Evolutionary conservation across 176 grass and related monocot species (phyloP).

Genomic region (Elymus sibiricus): DNA sequence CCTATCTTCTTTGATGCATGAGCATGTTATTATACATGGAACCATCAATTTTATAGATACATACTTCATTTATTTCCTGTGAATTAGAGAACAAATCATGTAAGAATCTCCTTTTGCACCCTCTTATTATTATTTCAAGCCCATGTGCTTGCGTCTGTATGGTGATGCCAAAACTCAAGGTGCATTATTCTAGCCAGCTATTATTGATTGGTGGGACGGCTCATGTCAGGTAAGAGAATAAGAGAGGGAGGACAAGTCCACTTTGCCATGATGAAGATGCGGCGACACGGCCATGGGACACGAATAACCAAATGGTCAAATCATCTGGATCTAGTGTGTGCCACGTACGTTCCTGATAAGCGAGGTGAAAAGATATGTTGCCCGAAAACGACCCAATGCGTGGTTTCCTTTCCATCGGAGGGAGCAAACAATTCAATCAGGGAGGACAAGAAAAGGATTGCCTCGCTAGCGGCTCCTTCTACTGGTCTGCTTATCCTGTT

Average conservation of each 20-base stretch:
- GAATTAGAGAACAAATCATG: background rate
- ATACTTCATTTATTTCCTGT: too few relatives aligned
- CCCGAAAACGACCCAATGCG: background rate
- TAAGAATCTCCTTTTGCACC: background rate
- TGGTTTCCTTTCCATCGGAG: background rate
- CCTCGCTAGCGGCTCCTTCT: too few relatives aligned
- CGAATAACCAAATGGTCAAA: background rate
- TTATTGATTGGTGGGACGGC: background rate
- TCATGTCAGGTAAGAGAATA: background rate
- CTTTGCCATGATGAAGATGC: constrained; percentile 17
- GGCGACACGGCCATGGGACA: background rate
- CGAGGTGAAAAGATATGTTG: too few relatives aligned
- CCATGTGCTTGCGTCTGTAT: background rate
- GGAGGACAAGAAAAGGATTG: too few relatives aligned
- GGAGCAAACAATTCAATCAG: too few relatives aligned
- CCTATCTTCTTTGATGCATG: background rate
- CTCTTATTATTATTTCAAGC: background rate
- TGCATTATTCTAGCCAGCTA: background rate
- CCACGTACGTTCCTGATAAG: background rate
- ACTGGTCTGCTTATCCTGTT: too few relatives aligned
- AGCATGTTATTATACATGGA: background rate
- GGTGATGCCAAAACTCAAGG: background rate
- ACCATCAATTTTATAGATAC: too few relatives aligned
- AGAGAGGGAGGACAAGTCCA: background rate
- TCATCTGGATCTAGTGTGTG: background rate